Conservation (phyloP, 148 eudicot species). For the Chenopodium formosanum region DNA sequence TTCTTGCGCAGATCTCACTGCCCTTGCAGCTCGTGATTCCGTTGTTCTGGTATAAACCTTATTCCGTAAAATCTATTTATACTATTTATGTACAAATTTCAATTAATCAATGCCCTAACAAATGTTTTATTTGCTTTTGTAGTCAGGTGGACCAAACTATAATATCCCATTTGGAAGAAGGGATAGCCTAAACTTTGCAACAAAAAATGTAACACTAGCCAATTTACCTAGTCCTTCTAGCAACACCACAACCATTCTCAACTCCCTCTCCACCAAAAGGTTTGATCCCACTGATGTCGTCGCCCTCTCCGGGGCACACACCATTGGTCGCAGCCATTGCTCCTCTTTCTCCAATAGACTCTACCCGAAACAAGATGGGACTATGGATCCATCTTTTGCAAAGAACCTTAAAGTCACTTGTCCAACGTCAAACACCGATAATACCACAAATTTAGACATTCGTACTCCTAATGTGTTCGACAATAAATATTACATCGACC, state of each 20-base stretch:
- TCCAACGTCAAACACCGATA: slow-evolving; percentile 27
- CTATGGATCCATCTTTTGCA: slow-evolving; percentile 33
- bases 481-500: slow-evolving; percentile 41
- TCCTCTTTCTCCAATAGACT: background rate
- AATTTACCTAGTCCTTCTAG: slow-evolving; percentile 36
- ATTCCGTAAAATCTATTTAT: background rate
- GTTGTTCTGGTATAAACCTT: slow-evolving; percentile 25
- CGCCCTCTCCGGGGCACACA: background rate
- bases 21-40: slow-evolving; percentile 54
- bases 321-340: background rate
- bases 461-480: slow-evolving; percentile 40
- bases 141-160: slow-evolving; percentile 45
- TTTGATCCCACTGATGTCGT: background rate
- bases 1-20: slow-evolving; percentile 50
- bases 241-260: slow-evolving; percentile 33
- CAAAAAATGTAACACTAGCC: slow-evolving; percentile 14
- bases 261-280: background rate
- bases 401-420: slow-evolving; percentile 30
- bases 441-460: slow-evolving; percentile 33
- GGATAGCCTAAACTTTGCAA: slow-evolving; percentile 36
- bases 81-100: background rate
- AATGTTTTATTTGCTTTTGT: background rate
- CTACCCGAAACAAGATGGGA: slow-evolving; percentile 29
- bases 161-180: slow-evolving; percentile 44
- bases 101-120: background rate